Percentiles rank a stretch among this genome's conserved stretches.
These are phyloP conservation scores for Micractinium conductrix DNA, from an alignment of 139 green algal genomes.

Conservation along the genomic window DNA sequence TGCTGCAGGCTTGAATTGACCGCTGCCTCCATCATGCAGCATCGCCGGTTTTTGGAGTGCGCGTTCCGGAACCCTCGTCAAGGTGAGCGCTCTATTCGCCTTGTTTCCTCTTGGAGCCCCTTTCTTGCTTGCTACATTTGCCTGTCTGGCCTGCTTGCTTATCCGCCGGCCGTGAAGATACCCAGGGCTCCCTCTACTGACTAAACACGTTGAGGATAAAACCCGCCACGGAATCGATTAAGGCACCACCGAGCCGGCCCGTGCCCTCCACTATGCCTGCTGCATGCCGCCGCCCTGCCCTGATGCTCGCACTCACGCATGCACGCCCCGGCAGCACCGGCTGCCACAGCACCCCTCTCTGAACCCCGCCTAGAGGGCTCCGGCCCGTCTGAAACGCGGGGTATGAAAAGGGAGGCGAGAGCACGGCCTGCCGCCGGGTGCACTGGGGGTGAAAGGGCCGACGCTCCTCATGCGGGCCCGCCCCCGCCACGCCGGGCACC, in stretches of 20 bases:
- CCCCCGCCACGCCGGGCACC: neutral
- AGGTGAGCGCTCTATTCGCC: neutral
- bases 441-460: no score
- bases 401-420: slow-evolving; percentile 44
- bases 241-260: slow-evolving; percentile 45
- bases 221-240: slow-evolving; percentile 58
- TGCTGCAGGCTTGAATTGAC: no score
- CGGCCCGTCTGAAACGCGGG: slow-evolving; percentile 24
- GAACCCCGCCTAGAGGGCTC: slow-evolving; percentile 19
- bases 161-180: slow-evolving; percentile 40
- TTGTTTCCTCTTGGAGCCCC: neutral
- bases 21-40: no score
- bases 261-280: neutral
- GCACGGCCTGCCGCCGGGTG: neutral
- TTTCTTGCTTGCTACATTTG: neutral
- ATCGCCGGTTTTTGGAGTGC: no score
- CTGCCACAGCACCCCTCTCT: slow-evolving; percentile 38
- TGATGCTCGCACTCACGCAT: neutral
- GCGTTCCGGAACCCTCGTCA: neutral
- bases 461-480: neutral
- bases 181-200: slow-evolving; percentile 59
- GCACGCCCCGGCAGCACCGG: no score
- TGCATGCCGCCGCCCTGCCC: neutral
- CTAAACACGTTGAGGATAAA: slow-evolving; percentile 41
- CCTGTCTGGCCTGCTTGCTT: neutral